These are phyloP conservation scores for Fusarium ramigenum DNA, from an alignment of 2,329 filamentous ascomycete genomes.

Conservation along the genomic window DNA sequence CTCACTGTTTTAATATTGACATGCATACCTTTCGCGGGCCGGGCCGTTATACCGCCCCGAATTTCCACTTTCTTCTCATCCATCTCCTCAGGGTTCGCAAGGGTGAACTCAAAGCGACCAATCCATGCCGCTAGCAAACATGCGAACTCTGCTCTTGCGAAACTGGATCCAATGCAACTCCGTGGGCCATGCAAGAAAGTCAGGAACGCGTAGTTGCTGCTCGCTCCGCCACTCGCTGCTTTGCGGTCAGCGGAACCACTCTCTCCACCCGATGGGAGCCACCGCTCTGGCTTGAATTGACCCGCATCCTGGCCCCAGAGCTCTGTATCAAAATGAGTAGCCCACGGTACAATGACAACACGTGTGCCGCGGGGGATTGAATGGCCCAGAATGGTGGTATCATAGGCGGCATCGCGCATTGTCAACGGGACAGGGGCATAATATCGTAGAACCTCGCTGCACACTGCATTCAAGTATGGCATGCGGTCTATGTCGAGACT, in stretches of 20 bases:
- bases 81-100: conserved; percentile 66
- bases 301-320: conserved; percentile 82
- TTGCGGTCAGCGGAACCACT: conserved; percentile 47
- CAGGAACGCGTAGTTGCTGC: conserved; percentile 79
- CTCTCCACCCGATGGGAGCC: conserved; percentile 63
- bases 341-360: conserved; percentile 71
- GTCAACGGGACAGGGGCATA: conserved; percentile 78
- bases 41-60: conserved; percentile 74
- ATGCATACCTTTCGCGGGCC: conserved; percentile 76
- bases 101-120: conserved; percentile 74
- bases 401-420: conserved; percentile 68
- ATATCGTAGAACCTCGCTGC: conserved; percentile 79
- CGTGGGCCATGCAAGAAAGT: conserved; percentile 89
- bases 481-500: conserved; percentile 72
- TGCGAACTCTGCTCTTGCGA: conserved; percentile 86
- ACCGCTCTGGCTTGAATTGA: conserved; percentile 82
- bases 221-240: conserved; percentile 74
- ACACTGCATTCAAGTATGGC: conserved; percentile 82
- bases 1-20: conserved; percentile 73
- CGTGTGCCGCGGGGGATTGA: conserved; percentile 75
- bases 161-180: conserved; percentile 84
- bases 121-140: conserved; percentile 81
- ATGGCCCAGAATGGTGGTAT: conserved; percentile 73
- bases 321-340: conserved; percentile 72
- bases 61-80: conserved; percentile 75